Base-by-base conservation (phyloP, 768 basidiomycete genomes). In the Boletus rufocinnamomeus region DNA sequence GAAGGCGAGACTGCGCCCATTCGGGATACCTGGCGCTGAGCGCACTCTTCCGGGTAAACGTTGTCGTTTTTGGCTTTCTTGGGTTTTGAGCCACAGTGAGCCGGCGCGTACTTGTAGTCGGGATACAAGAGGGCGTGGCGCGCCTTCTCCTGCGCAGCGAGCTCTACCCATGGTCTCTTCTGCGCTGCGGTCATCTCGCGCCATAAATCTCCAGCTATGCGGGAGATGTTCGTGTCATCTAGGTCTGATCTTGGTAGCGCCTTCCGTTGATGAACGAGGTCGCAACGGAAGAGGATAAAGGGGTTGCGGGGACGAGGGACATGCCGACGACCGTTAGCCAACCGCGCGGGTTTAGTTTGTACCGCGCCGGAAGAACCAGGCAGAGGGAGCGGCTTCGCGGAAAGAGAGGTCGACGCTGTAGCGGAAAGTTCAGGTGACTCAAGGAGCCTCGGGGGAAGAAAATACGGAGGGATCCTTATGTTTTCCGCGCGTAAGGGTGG, bases 231-330 rank as follows among this genome's bases (percentile, higher is more conserved):
- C 57, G 84, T 81, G 67, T 90, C 87, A 63, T 89, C 82, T 17
- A 77, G 77, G 69, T 88, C 85, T 3, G 84, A 80, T 43, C 75
- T 72, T 11, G 75, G 68, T 0, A 86, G 83, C 48, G 82, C 76
- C 59, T 83, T 79, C 53, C 84, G 79, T 60, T 87, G 83, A 51
- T 83, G 79, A 17, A 88, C 84, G 53, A 89, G 84, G 67, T 90
- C 84, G 67, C 84, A 88, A 43, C 90, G 81, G 69, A 89, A 92
- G 60, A 91, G 80, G 62, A 92, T 90, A 73, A 92, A 92, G 0
- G 89, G 85, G 70, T 91, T 91, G 17, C 85, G 77, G 0, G 89
- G 88, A 28, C 90, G 83, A 19, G 86, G 85, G 40, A 90, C 81
- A 66, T 89, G 89, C 6, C 76, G 54, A 41, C 54, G 61, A 32